Base-by-base conservation (phyloP, 2,329 filamentous ascomycete genomes). In the Thermomyces lanuginosus region DNA sequence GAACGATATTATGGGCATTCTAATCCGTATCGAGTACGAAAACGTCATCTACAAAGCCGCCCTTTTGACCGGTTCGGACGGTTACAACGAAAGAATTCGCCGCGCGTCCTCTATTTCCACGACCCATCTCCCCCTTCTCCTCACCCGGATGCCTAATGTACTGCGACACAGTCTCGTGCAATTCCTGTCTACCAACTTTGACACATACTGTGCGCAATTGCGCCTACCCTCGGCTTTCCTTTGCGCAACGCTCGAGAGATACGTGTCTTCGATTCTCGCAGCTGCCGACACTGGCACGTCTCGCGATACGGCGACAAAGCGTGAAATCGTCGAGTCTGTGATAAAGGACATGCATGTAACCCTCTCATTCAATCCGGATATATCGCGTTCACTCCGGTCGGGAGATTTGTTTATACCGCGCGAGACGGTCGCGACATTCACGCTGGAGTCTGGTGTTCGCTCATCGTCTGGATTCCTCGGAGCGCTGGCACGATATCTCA, bases 151-250 rank as follows among this genome's bases (percentile, higher is more conserved):
- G 41, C 63, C 64, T 2, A 60, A 51, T 17, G 43, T 56, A 1
- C 43, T 67, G 7, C 55, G 63, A 4, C 58, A 64, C 19, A 51
- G 53, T 2, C 55, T 68, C 27, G 41, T 63, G 26, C 44, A 56
- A 8, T 67, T 67, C 37, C 39, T 69, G 8, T 45, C 53, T 4
- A 48, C 56, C 1, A 58, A 49, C 30, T 68, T 69, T 39, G 64
- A 69, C 34, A 51, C 59, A 3, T 60, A 60, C 33, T 51, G 57
- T 23, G 53, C 58, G 4, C 42, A 55, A 4, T 35, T 67, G 13
- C 47, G 45, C 4, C 49, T 67, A 3, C 44, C 56, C 0, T 55
- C 61, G 0, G 32, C 37, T 5, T 61, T 64, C 32, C 46, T 66
- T 16, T 57, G 56, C n/a, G 37, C 43, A 0, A 45, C 47, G 2